phyloP scores from a whole-genome alignment of 352 stramenopile genomes.

The Phytophthora pisi region DNA sequence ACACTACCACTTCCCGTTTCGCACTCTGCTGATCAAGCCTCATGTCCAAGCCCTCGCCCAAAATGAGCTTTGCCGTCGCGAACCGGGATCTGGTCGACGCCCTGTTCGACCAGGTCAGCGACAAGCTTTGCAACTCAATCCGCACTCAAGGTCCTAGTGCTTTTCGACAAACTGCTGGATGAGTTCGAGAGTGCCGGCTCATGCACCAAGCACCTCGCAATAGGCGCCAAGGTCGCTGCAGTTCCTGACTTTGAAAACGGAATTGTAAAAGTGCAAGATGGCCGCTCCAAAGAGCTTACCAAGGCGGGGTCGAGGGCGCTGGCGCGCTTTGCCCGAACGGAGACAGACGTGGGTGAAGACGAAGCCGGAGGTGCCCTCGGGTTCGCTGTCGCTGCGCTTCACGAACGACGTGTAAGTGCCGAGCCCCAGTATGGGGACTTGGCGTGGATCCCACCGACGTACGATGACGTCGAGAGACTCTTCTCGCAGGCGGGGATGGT shows the following conservation, averaged over 20 bases:
- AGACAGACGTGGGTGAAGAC: too few relatives aligned
- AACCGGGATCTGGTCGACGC: neutral
- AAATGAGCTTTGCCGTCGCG: neutral
- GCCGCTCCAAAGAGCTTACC: neutral
- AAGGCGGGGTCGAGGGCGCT: neutral
- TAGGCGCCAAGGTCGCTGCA: neutral
- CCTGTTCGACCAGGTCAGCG: neutral
- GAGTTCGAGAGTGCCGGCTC: neutral
- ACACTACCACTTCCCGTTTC: neutral
- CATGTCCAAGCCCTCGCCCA: neutral
- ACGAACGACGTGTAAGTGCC: too few relatives aligned
- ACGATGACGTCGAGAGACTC: too few relatives aligned
- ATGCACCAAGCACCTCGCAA: neutral
- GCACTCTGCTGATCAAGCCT: neutral
- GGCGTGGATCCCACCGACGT: too few relatives aligned
- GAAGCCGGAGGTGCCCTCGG: too few relatives aligned
- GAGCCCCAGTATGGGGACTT: too few relatives aligned
- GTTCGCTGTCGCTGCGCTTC: too few relatives aligned
- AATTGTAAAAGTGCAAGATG: neutral
- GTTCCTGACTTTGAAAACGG: neutral
- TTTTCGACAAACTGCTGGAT: neutral
- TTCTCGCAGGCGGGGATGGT: too few relatives aligned
- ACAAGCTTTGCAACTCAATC: neutral
- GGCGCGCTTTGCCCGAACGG: too few relatives aligned
- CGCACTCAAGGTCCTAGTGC: neutral